Base-by-base conservation (phyloP, 2,329 filamentous ascomycete species). In the Fusarium sororula region DNA sequence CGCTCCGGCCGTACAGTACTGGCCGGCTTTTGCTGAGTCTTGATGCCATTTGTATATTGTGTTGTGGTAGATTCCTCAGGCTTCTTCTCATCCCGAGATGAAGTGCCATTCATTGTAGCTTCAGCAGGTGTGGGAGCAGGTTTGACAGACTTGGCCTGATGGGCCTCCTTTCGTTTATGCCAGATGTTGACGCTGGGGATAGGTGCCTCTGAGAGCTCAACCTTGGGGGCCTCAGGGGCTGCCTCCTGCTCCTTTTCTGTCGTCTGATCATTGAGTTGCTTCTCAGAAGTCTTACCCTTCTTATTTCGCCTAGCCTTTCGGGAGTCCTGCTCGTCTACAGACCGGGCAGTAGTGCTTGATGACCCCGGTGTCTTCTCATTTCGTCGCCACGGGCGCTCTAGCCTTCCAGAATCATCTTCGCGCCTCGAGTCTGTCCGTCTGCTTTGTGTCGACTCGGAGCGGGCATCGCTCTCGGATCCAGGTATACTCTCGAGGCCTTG, bases 181-280 rank as follows among this genome's bases (percentile, higher is more conserved):
- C 96, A 99, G 71, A 95, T 86, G 81, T 99, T 99, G 66, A 98
- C 93, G 4, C 90, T 82, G 2, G 96, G 96, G 48, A 93, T 87
- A 37, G 94, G 93, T 24, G 96, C 96, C 69, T 96, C 94, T 53
- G 92, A 92, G 47, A 98, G 86, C 77, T 92, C 89, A 50, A 90
- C 84, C 77, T 91, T 90, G 76, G 89, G 85, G 20, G 85, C 85
- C 69, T 89, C 84, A 30, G 75, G 79, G 37, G 70, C 76, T 20
- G 73, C 59, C 56, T 81, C 80, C 41, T 89, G 87, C 75, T 89
- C 89, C 76, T 91, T 89, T 74, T 91, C 90, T 50, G 80, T 79
- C 24, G 86, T 84, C 60, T 91, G 89, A 30, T 89, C 87, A 39
- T 82, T 81, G 50, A 86, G 80, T 58, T 81, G 76, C 74, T 84